Percentiles rank a stretch among this genome's conserved stretches.
Conservation (phyloP, 495 filamentous ascomycete genomes). For the Glonium stellatum region DNA sequence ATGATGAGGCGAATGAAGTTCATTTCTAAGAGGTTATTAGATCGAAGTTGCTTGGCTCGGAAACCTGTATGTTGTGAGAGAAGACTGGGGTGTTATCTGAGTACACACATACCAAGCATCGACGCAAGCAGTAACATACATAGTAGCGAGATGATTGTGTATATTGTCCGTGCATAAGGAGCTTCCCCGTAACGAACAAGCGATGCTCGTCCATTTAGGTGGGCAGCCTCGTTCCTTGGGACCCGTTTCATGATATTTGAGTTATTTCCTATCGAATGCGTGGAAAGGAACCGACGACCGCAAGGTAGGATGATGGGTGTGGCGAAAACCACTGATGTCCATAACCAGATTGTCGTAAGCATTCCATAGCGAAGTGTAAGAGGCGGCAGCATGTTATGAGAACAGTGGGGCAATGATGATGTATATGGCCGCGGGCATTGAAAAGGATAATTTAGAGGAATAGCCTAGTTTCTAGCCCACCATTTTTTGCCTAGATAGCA, state of each 20-base stretch:
- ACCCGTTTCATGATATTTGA: too few relatives aligned
- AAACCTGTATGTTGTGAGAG: slow-evolving; percentile 18
- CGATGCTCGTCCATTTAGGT: neutral
- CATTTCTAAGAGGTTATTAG: slow-evolving; percentile 12
- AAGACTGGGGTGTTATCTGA: neutral
- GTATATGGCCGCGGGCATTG: neutral
- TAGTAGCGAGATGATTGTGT: slow-evolving; percentile 14
- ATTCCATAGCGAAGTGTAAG: neutral
- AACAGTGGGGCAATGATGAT: neutral
- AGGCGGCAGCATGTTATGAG: neutral
- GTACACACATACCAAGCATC: slow-evolving; percentile 13
- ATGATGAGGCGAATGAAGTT: slow-evolving; percentile 27
- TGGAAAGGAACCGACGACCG: neutral
- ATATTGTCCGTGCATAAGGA: slow-evolving; percentile 12
- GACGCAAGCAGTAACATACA: slow-evolving; percentile 16
- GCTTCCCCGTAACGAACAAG: slow-evolving; percentile 15
- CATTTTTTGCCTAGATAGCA: neutral
- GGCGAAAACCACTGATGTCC: neutral
- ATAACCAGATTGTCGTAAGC: neutral
- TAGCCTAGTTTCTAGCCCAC: neutral
- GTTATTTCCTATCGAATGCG: neutral
- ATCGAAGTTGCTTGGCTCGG: slow-evolving; percentile 18
- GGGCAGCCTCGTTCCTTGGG: neutral
- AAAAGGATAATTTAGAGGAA: neutral
- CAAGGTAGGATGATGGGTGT: neutral